A percentile compares a stretch with the other conserved stretches of the same genome.
Evolutionary conservation across 495 filamentous ascomycete genomes (phyloP).

Genomic region (Lasiosphaeris hirsuta): DNA sequence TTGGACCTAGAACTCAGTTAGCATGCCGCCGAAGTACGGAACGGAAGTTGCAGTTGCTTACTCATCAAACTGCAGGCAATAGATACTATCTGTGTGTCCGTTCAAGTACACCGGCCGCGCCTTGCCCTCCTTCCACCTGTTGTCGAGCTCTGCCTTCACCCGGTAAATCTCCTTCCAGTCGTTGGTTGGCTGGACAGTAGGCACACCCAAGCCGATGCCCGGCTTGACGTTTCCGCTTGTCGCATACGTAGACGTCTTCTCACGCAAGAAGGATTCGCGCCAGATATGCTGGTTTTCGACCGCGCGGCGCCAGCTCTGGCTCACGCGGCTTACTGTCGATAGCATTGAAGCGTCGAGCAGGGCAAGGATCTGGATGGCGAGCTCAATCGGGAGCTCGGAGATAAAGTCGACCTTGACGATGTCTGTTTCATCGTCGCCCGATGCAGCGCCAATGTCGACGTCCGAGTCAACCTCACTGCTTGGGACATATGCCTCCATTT

Average conservation of each 20-base stretch:
- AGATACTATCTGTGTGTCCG: slow-evolving; percentile 91
- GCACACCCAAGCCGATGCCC: slow-evolving; percentile 48
- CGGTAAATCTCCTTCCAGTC: slow-evolving; percentile 87
- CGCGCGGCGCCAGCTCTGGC: slow-evolving; percentile 57
- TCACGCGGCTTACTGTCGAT: slow-evolving; percentile 59
- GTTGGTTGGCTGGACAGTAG: slow-evolving; percentile 44
- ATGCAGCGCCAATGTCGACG: slow-evolving; percentile 36
- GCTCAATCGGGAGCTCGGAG: slow-evolving; percentile 62
- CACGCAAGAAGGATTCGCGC: slow-evolving; percentile 69
- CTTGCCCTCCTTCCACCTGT: slow-evolving; percentile 72
- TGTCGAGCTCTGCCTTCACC: slow-evolving; percentile 68
- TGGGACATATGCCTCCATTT: slow-evolving; percentile 39
- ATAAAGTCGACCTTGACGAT: slow-evolving; percentile 62
- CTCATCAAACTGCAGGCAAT: slow-evolving; percentile 98
- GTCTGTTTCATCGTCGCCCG: slow-evolving; percentile 32
- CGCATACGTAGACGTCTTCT: slow-evolving; percentile 57
- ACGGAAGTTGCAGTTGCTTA: slow-evolving; percentile 39
- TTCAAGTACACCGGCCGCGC: slow-evolving; percentile 82
- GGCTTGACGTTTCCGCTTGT: slow-evolving; percentile 43
- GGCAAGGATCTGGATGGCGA: slow-evolving; percentile 68
- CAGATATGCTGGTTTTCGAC: slow-evolving; percentile 68
- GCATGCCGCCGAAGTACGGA: slow-evolving; percentile 8
- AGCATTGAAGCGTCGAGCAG: slow-evolving; percentile 66
- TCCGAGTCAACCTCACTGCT: slow-evolving; percentile 28
- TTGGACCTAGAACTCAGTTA: slow-evolving; percentile 60